phyloP scores from a whole-genome alignment of 2,329 filamentous ascomycete genomes.

The Calonectria honghensis region DNA sequence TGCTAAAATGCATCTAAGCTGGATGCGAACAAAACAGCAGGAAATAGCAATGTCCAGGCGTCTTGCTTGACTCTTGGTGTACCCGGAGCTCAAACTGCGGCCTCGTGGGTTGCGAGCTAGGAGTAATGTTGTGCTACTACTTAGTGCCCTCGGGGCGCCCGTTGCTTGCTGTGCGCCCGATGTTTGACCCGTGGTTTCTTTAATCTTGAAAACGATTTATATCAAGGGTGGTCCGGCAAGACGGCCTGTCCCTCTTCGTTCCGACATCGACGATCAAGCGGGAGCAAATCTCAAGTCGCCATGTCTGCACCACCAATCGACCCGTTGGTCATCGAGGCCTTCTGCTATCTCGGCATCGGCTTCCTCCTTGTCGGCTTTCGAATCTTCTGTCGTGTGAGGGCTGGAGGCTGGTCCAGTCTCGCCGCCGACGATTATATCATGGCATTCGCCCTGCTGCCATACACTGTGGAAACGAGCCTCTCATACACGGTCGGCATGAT shows the following conservation, averaged over 20 bases:
- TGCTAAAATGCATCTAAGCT: slow-evolving; percentile 14
- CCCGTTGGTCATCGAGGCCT: slow-evolving; percentile 24
- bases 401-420: neutral
- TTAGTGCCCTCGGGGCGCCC: neutral
- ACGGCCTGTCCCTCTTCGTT: neutral
- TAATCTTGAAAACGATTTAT: neutral
- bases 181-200: too few relatives aligned
- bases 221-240: neutral
- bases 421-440: slow-evolving; percentile 34
- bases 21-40: neutral
- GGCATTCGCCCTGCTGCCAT: neutral
- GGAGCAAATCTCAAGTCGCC: neutral
- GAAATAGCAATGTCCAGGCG: neutral
- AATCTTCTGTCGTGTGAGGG: slow-evolving; percentile 21
- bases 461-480: slow-evolving; percentile 17
- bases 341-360: slow-evolving; percentile 25
- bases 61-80: neutral
- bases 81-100: neutral
- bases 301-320: slow-evolving; percentile 15
- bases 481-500: slow-evolving; percentile 12
- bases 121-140: neutral
- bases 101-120: too few relatives aligned
- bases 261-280: too few relatives aligned
- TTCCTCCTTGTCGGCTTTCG: slow-evolving; percentile 23
- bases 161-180: too few relatives aligned